Conservation (phyloP, 441 rosid genomes). For the Euphorbia schlechtendalii region DNA sequence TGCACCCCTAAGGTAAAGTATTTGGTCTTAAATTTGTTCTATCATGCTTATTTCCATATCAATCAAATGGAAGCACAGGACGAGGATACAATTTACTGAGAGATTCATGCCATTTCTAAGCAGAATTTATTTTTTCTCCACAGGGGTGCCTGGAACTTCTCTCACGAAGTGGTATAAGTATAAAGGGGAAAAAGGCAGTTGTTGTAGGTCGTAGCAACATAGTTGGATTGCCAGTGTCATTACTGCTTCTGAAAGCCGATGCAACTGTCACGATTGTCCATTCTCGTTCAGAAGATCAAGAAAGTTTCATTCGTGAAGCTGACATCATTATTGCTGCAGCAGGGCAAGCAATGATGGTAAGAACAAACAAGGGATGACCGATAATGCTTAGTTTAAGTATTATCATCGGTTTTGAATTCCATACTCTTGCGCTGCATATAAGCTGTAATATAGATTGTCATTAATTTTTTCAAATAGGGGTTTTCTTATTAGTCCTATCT, state of each 20-base stretch:
- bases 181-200: slow-evolving; percentile 76
- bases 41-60: background rate
- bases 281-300: slow-evolving; percentile 59
- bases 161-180: slow-evolving; percentile 55
- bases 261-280: slow-evolving; percentile 80
- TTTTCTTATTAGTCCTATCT: no score
- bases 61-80: background rate
- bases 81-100: background rate
- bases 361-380: background rate
- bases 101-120: slow-evolving; percentile 5
- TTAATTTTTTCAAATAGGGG: background rate
- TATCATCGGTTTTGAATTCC: background rate
- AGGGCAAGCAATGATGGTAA: slow-evolving; percentile 82
- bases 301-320: slow-evolving; percentile 59
- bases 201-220: slow-evolving; percentile 93
- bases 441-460: background rate
- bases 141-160: slow-evolving; percentile 91
- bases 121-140: background rate
- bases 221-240: slow-evolving; percentile 85
- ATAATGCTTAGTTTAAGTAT: slow-evolving; percentile 3
- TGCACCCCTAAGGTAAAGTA: slow-evolving; percentile 84
- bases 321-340: slow-evolving; percentile 90
- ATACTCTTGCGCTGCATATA: background rate
- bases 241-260: slow-evolving; percentile 85
- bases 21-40: slow-evolving; percentile 8